These are phyloP conservation scores for Blastobotrys peoriensis DNA, from an alignment of 805 yeast species.

Conservation along the genomic window DNA sequence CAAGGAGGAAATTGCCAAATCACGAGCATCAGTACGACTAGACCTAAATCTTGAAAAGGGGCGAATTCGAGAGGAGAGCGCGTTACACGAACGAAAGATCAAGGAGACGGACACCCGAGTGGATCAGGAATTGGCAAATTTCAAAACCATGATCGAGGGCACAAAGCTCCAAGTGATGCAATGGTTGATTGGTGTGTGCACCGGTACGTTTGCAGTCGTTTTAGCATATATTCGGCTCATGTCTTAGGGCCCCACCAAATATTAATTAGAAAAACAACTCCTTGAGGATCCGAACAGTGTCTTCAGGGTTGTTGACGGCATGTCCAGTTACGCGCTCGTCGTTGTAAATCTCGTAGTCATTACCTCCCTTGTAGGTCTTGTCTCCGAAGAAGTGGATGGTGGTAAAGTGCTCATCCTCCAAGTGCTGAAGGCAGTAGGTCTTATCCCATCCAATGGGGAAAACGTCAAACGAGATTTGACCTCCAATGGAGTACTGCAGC, in stretches of 20 bases:
- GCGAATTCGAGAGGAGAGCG: slow-evolving; percentile 87
- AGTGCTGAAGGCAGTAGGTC: slow-evolving; percentile 95
- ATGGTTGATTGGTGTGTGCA: slow-evolving; percentile 97
- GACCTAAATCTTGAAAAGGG: slow-evolving; percentile 94
- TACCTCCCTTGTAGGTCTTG: slow-evolving; percentile 94
- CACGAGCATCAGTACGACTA: slow-evolving; percentile 81
- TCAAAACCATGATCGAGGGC: slow-evolving; percentile 90
- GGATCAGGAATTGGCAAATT: slow-evolving; percentile 90
- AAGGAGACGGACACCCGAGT: slow-evolving; percentile 93
- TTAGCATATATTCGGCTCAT: slow-evolving; percentile 79
- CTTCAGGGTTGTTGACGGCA: slow-evolving; percentile 82
- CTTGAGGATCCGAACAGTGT: slow-evolving; percentile 78
- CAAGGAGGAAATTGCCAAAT: slow-evolving; percentile 85
- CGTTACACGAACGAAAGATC: slow-evolving; percentile 86
- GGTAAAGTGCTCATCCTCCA: slow-evolving; percentile 75
- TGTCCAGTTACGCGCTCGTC: slow-evolving; percentile 96
- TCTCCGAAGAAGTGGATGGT: slow-evolving; percentile 98
- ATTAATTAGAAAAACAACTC: slow-evolving; percentile 53
- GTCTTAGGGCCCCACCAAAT: not conserved
- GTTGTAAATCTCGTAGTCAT: slow-evolving; percentile 92
- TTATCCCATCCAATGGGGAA: slow-evolving; percentile 99
- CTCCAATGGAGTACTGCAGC: slow-evolving; percentile 96
- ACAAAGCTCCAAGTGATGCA: slow-evolving; percentile 97
- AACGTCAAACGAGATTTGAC: slow-evolving; percentile 97
- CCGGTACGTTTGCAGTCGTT: slow-evolving; percentile 94